Conservation (phyloP, 2,329 filamentous ascomycete species). For the Diaporthe citri region DNA sequence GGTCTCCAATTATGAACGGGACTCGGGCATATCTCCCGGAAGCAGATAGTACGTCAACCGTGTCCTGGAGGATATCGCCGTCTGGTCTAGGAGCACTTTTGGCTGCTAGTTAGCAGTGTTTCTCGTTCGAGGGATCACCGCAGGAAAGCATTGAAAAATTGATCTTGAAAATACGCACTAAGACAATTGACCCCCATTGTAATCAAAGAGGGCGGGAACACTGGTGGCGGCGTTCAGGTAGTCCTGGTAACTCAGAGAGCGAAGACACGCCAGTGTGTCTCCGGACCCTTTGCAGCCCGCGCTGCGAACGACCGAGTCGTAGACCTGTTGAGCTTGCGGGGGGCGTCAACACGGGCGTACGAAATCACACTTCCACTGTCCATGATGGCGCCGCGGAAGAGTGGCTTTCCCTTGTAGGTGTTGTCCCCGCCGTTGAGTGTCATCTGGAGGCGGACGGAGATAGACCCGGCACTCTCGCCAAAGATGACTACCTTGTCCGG, state of each 20-base stretch:
- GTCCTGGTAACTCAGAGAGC: conserved; percentile 61
- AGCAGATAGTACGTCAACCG: conserved; percentile 62
- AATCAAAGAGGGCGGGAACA: conserved; percentile 68
- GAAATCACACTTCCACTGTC: conserved; percentile 66
- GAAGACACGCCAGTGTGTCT: conserved; percentile 68
- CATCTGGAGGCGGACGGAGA: conserved; percentile 75
- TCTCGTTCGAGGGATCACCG: too few species aligned
- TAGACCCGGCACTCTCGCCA: conserved; percentile 71
- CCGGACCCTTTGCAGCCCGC: conserved; percentile 64
- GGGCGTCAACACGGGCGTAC: conserved; percentile 64
- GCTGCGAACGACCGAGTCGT: conserved; percentile 63
- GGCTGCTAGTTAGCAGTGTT: not conserved
- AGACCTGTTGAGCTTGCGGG: conserved; percentile 68
- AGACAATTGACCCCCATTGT: conserved; percentile 68
- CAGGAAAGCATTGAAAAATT: too few species aligned
- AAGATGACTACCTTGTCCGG: conserved; percentile 74
- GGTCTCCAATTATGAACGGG: conserved; percentile 73
- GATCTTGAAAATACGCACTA: conserved; percentile 51
- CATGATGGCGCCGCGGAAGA: conserved; percentile 77
- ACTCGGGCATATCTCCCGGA: conserved; percentile 67
- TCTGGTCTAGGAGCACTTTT: conserved; percentile 68
- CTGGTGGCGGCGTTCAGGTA: conserved; percentile 70
- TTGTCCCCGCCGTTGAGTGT: conserved; percentile 71
- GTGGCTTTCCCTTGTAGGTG: conserved; percentile 71
- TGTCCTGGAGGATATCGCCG: conserved; percentile 63